Evolutionary conservation across 1,284 basidiomycete species (phyloP).

Genomic region (Trichosporon sp.): DNA sequence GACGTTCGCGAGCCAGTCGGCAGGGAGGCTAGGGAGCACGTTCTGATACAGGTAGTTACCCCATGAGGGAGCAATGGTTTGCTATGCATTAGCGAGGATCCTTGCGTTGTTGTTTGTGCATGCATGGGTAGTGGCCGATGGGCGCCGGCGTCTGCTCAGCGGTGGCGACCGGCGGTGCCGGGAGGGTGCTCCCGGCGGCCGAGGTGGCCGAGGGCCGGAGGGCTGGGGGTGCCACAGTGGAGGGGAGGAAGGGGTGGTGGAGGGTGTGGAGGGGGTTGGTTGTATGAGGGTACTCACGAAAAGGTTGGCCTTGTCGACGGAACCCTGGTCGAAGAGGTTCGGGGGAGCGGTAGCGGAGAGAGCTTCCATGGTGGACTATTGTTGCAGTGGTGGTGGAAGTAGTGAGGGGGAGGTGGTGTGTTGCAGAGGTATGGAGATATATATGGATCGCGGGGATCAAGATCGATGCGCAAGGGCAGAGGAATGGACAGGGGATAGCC

Average conservation of each 20-base stretch:
- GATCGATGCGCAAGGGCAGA: not conserved
- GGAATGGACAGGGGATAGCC: not conserved
- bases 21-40: conserved; percentile 40
- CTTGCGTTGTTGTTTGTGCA: conserved; percentile 5
- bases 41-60: conserved; percentile 53
- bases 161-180: conserved; percentile 3
- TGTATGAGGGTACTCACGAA: not conserved
- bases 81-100: conserved; percentile 17
- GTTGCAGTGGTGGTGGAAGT: not conserved
- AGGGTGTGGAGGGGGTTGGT: not conserved
- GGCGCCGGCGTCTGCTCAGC: not conserved
- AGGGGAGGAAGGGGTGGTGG: not conserved
- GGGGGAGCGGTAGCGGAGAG: conserved; percentile 4
- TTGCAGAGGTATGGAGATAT: not conserved
- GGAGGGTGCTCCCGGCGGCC: conserved; percentile 3
- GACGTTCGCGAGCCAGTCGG: conserved; percentile 36
- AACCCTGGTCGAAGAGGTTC: conserved; percentile 13
- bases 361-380: conserved; percentile 6
- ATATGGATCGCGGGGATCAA: conserved; percentile 5
- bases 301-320: conserved; percentile 17
- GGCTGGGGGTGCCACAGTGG: not conserved
- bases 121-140: conserved; percentile 3
- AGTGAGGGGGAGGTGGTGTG: not conserved
- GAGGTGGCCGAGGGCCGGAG: not conserved
- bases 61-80: conserved; percentile 44